Evolutionary conservation across 495 filamentous ascomycete species (phyloP), one percentile per base, ranked within the genome.

Genomic region (Talaromyces thailandensis): DNA sequence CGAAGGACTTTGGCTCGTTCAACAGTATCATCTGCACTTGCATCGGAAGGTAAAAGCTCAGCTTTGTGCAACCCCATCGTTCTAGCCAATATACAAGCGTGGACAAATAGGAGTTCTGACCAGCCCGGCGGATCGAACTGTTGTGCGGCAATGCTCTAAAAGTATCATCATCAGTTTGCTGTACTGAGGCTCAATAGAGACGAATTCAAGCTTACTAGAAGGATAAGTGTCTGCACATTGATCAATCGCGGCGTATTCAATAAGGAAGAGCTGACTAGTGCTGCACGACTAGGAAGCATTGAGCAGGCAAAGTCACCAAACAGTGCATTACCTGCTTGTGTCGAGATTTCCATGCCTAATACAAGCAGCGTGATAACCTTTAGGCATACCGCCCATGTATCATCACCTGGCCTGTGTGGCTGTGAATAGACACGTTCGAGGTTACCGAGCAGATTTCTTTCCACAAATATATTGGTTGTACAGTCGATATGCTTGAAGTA

Each of bases 61-160:
- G 29, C 7, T 48, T 48, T 26, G 24, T 45, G 58, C 11, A 60
- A 7, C 5, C 58, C 35, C 43, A 60, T 43, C 4, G 29, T 48
- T 9, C 32, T 60, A 21, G 58, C 58, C 14, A 60, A 32, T 45
- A 21, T 29, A 45, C 58, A 60, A 12, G 58, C 58, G n/a, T 60
- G 35, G 9, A 18, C 35, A 12, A 60, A 45, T 5, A 60, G 24
- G 1, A 50, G 18, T 12, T 45, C 58, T 21, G 58, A 26, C 18
- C 18, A 48, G 11, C 58, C 58, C 1, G 58, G 58, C 9, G 28
- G 29, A 26, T 48, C 18, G 14, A 24, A 45, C 18, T 60, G 58
- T 60, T 60, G 29, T 26, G 58, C 58, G 3, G 35, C 58, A 32
- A 60, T n/a, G 24, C 58, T 60, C 58, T 60, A 60, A 25, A 43